phyloP scores from a whole-genome alignment of 169 alveolate genomes.

The Eimeria sp. region DNA sequence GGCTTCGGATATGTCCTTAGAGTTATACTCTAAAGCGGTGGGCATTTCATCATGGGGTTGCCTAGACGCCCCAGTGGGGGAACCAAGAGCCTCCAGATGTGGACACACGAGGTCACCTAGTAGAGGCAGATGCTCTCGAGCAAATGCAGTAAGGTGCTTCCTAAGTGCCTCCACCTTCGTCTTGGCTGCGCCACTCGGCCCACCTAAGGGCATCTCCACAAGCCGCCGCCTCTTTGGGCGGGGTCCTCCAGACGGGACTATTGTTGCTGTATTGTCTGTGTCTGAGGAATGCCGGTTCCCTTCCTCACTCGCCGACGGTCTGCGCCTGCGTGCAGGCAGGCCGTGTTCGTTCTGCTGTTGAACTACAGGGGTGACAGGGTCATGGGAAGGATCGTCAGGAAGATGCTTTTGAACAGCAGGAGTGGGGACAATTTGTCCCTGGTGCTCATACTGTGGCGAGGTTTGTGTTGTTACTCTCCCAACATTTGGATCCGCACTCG shows the following conservation, averaged over 20 bases:
- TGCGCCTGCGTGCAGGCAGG: slow-evolving; percentile 41
- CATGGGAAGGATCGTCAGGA: background rate
- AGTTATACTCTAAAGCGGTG: background rate
- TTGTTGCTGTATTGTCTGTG: slow-evolving; percentile 7
- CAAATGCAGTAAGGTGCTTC: slow-evolving; percentile 67
- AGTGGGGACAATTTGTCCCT: background rate
- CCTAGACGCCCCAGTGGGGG: background rate
- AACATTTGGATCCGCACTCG: background rate
- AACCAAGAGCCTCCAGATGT: slow-evolving; percentile 47
- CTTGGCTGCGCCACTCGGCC: slow-evolving; percentile 1
- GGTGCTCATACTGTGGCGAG: background rate
- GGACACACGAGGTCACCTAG: slow-evolving; percentile 70
- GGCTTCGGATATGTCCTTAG: background rate
- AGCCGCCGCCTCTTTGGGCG: slow-evolving; percentile 82
- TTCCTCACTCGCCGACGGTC: slow-evolving; percentile 42
- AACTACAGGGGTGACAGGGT: background rate
- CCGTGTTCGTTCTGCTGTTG: background rate
- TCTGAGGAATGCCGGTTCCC: background rate
- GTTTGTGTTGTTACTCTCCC: background rate
- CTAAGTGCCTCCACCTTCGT: slow-evolving; percentile 11
- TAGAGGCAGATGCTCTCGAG: slow-evolving; percentile 69
- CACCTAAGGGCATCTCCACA: slow-evolving; percentile 12
- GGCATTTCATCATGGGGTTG: background rate
- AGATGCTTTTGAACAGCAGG: background rate
- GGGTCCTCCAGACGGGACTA: slow-evolving; percentile 34